Evolutionary conservation across 768 basidiomycete genomes (phyloP).

Genomic region (Lactarius sp.): DNA sequence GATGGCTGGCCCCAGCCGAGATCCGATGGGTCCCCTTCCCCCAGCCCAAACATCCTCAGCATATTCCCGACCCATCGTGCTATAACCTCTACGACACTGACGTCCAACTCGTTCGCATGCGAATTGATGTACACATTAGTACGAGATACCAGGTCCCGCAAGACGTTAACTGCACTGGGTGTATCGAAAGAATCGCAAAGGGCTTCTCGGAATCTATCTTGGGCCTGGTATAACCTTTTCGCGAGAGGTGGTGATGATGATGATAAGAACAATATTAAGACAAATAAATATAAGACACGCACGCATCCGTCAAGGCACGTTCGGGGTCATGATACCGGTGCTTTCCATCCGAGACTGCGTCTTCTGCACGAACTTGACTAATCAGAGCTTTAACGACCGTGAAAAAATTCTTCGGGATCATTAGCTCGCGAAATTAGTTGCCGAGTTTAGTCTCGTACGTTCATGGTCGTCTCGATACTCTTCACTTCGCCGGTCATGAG

Average conservation of each 20-base stretch:
- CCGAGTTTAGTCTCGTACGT: constrained; percentile 47
- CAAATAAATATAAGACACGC: constrained; percentile 25
- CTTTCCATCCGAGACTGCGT: constrained; percentile 49
- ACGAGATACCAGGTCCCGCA: constrained; percentile 77
- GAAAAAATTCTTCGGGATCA: constrained; percentile 80
- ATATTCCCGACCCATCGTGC: constrained; percentile 68
- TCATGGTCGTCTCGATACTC: constrained; percentile 75
- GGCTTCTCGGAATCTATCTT: constrained; percentile 73
- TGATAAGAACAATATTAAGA: constrained; percentile 10
- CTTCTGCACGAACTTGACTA: constrained; percentile 48
- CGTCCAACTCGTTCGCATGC: constrained; percentile 53
- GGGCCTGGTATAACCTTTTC: constrained; percentile 65
- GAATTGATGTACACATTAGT: constrained; percentile 85
- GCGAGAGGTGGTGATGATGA: not conserved
- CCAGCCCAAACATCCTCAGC: constrained; percentile 76
- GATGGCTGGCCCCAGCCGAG: constrained; percentile 84
- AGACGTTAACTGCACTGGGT: constrained; percentile 66
- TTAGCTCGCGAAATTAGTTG: not conserved
- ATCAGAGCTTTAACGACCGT: constrained; percentile 77
- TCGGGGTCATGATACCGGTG: constrained; percentile 68
- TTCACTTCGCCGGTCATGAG: constrained; percentile 87
- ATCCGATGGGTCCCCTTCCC: constrained; percentile 58
- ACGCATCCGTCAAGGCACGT: constrained; percentile 63
- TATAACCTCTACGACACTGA: constrained; percentile 57
- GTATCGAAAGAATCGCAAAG: constrained; percentile 99